phyloP scores from a whole-genome alignment of 345 rosid species.

The Arabis hirsuta region DNA sequence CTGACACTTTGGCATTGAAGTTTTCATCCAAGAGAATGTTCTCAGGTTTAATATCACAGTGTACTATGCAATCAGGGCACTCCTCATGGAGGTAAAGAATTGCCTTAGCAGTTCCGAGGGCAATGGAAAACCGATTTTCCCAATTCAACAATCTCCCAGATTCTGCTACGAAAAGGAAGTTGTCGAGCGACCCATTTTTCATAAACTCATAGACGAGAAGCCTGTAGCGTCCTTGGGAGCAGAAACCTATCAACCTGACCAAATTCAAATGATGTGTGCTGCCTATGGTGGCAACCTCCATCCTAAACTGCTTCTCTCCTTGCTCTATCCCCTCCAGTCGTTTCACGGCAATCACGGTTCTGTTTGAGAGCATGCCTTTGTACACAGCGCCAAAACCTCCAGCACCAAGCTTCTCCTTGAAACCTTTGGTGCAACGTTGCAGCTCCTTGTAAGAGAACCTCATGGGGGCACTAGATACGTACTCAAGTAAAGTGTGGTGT shows the following conservation, averaged over 20 bases:
- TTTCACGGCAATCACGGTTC: constrained; percentile 56
- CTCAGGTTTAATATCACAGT: constrained; percentile 62
- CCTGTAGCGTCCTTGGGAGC: constrained; percentile 59
- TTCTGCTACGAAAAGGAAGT: constrained; percentile 49
- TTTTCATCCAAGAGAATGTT: constrained; percentile 64
- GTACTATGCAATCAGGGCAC: constrained; percentile 55
- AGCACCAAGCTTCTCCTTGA: constrained; percentile 57
- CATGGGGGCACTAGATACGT: constrained; percentile 65
- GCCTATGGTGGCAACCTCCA: constrained; percentile 62
- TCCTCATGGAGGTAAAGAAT: constrained; percentile 69
- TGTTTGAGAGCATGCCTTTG: constrained; percentile 53
- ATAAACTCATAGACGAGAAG: constrained; percentile 65
- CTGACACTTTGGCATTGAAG: constrained; percentile 57
- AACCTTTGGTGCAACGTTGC: constrained; percentile 52
- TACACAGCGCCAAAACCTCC: constrained; percentile 68
- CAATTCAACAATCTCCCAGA: constrained; percentile 49
- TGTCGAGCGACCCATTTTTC: constrained; percentile 61
- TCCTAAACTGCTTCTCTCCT: constrained; percentile 60
- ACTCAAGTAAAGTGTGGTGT: constrained; percentile 65
- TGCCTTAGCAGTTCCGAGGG: constrained; percentile 60
- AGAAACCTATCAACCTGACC: constrained; percentile 64
- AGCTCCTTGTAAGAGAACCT: constrained; percentile 59
- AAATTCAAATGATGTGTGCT: constrained; percentile 71
- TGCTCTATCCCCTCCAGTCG: constrained; percentile 55
- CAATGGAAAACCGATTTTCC: constrained; percentile 53